Conservation (phyloP, 2,329 filamentous ascomycete species). For the Xylariaceae sp. region DNA sequence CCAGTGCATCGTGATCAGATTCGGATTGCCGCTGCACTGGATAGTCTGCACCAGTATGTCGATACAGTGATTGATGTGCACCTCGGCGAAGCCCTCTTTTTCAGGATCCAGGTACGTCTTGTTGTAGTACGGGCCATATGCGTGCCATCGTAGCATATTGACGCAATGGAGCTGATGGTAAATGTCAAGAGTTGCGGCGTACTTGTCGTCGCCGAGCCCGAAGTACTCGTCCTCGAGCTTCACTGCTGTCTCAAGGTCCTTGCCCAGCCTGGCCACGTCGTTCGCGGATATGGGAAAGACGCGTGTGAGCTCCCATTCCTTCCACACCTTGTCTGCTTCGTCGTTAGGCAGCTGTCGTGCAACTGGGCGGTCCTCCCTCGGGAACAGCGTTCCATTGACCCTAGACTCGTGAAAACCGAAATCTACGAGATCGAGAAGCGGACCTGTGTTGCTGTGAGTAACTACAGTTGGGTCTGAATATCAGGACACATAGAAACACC, state of each 20-base stretch:
- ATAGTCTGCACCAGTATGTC: background rate
- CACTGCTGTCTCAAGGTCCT: background rate
- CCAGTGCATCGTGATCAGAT: constrained; percentile 1
- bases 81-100: background rate
- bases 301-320: background rate
- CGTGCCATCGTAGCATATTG: no score
- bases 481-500: background rate
- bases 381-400: background rate
- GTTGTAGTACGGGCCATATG: no score
- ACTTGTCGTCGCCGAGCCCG: background rate
- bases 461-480: background rate
- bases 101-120: no score
- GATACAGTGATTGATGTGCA: constrained; percentile 1
- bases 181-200: background rate
- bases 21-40: background rate
- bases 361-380: background rate
- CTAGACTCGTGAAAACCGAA: background rate
- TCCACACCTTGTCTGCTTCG: background rate
- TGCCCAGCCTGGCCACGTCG: constrained; percentile 29
- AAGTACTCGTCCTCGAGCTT: background rate
- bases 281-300: background rate
- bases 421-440: background rate
- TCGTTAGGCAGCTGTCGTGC: background rate
- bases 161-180: background rate
- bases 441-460: background rate